These are phyloP conservation scores for Backusella circina DNA, from an alignment of 192 early-diverging fungal genomes.

Conservation along the genomic window DNA sequence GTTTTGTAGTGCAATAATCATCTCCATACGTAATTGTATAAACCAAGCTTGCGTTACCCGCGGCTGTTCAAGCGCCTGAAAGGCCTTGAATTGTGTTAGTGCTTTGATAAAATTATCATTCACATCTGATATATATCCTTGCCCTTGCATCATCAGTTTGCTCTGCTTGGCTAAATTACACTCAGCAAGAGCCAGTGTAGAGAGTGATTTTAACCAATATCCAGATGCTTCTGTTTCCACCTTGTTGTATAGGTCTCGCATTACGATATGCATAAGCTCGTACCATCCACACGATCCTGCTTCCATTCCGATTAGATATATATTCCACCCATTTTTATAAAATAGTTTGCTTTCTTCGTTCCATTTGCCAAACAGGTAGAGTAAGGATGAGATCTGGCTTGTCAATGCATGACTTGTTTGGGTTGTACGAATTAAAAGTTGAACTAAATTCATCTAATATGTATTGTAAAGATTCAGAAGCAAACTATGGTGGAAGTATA, in stretches of 20 bases:
- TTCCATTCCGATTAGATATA: slow-evolving; percentile 17
- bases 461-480: not conserved
- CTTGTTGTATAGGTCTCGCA: slow-evolving; percentile 9
- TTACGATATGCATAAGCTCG: slow-evolving; percentile 16
- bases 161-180: slow-evolving; percentile 1
- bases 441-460: slow-evolving; percentile 14
- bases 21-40: slow-evolving; percentile 25
- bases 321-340: slow-evolving; percentile 10
- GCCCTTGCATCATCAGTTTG: not conserved
- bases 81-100: slow-evolving; percentile 16
- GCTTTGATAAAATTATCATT: slow-evolving; percentile 6
- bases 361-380: slow-evolving; percentile 20
- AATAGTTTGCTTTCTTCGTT: not conserved
- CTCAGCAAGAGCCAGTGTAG: slow-evolving; percentile 11
- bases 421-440: slow-evolving; percentile 11
- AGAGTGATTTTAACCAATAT: slow-evolving; percentile 18
- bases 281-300: slow-evolving; percentile 22
- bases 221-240: slow-evolving; percentile 15
- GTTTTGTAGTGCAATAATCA: slow-evolving; percentile 14
- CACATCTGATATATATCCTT: not conserved
- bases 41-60: slow-evolving; percentile 10
- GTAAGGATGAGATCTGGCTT: not conserved
- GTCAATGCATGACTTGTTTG: not conserved
- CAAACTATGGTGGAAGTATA: not conserved
- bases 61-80: slow-evolving; percentile 7